A percentile compares a stretch with the other conserved stretches of the same genome.
These are phyloP conservation scores for Penicillium sp. DNA, from an alignment of 2,329 filamentous ascomycete genomes.

Conservation along the genomic window DNA sequence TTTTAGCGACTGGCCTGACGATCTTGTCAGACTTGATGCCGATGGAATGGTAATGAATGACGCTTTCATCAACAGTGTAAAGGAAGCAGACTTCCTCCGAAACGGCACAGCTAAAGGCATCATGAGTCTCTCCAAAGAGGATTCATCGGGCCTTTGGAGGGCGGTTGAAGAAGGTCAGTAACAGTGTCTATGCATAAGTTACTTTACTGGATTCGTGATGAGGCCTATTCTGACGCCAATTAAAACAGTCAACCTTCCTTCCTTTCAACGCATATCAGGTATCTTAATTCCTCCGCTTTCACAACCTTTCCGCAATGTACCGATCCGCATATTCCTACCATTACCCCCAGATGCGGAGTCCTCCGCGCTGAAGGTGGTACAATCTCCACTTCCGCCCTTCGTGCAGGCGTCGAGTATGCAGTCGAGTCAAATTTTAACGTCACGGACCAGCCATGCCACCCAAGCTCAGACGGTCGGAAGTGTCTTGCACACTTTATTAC, in stretches of 20 bases:
- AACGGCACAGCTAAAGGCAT: constrained; percentile 86
- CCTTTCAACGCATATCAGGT: constrained; percentile 70
- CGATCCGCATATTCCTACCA: constrained; percentile 80
- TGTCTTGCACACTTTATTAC: constrained; percentile 70
- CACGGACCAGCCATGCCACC: constrained; percentile 26
- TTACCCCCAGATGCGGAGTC: constrained; percentile 54
- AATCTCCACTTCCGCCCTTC: constrained; percentile 63
- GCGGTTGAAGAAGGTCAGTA: constrained; percentile 66
- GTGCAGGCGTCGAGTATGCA: constrained; percentile 32
- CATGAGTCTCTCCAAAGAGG: constrained; percentile 80
- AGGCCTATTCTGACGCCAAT: background rate
- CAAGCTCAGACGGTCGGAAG: constrained; percentile 69
- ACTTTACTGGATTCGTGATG: background rate
- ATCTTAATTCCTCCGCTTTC: constrained; percentile 68
- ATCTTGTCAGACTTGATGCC: constrained; percentile 56
- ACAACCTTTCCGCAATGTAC: constrained; percentile 73
- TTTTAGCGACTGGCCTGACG: constrained; percentile 56
- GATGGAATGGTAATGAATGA: constrained; percentile 58
- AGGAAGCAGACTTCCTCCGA: constrained; percentile 80
- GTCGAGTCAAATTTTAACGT: constrained; percentile 22
- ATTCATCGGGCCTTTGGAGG: constrained; percentile 79
- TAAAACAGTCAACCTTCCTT: constrained; percentile 62
- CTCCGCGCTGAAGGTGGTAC: constrained; percentile 62
- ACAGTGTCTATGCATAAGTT: background rate
- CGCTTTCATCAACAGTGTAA: constrained; percentile 65